Conservation (phyloP, 2,329 filamentous ascomycete species). For the Sordariomycetes sp. region DNA sequence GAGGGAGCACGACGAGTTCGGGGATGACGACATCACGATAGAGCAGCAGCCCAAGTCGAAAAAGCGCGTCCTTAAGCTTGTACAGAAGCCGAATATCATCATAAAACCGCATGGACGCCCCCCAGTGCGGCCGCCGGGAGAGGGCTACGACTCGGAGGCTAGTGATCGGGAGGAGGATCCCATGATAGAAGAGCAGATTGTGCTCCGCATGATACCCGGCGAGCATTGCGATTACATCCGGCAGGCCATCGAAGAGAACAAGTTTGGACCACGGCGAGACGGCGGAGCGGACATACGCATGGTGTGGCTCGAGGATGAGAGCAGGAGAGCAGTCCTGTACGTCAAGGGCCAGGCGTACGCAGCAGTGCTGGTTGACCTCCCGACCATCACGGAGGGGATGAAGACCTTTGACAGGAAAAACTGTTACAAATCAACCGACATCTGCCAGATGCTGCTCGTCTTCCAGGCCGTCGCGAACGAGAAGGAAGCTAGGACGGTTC, state of each 20-base stretch:
- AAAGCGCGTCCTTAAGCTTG: slow-evolving; percentile 9
- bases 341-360: slow-evolving; percentile 62
- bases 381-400: slow-evolving; percentile 80
- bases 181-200: slow-evolving; percentile 76
- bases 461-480: slow-evolving; percentile 55
- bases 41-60: slow-evolving; percentile 8
- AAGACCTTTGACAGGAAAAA: slow-evolving; percentile 85
- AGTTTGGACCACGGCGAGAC: slow-evolving; percentile 52
- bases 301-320: slow-evolving; percentile 64
- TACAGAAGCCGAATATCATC: slow-evolving; percentile 18
- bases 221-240: slow-evolving; percentile 76
- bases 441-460: slow-evolving; percentile 80
- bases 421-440: slow-evolving; percentile 80
- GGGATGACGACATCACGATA: slow-evolving; percentile 22
- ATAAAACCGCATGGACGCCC: slow-evolving; percentile 55
- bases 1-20: slow-evolving; percentile 40
- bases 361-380: slow-evolving; percentile 68
- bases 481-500: slow-evolving; percentile 48
- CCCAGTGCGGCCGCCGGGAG: slow-evolving; percentile 59
- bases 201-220: slow-evolving; percentile 79
- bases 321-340: slow-evolving; percentile 58
- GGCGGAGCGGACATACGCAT: slow-evolving; percentile 69
- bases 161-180: slow-evolving; percentile 83
- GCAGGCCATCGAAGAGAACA: slow-evolving; percentile 61
- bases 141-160: slow-evolving; percentile 93